Percentiles rank a stretch among this genome's conserved stretches.
Conservation (phyloP, 768 basidiomycete species). For the Ramaria rubella region DNA sequence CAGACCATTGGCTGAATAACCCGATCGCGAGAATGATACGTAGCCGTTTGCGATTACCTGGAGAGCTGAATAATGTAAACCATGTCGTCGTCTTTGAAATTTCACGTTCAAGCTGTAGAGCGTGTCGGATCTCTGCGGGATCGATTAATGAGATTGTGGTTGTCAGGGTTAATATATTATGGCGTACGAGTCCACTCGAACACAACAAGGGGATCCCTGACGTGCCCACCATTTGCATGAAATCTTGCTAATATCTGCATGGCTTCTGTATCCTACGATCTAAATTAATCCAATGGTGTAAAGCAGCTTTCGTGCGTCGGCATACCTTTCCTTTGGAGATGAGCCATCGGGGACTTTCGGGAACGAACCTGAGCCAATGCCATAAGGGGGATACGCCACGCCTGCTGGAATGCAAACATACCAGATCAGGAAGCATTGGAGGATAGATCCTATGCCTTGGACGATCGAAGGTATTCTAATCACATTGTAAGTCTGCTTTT, state of each 20-base stretch:
- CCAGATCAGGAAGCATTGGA: constrained; percentile 53
- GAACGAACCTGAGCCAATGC: constrained; percentile 44
- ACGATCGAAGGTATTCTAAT: constrained; percentile 59
- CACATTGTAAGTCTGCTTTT: constrained; percentile 32
- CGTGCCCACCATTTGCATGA: constrained; percentile 57
- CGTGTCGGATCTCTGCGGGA: constrained; percentile 50
- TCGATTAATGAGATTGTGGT: neutral
- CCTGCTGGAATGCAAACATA: constrained; percentile 18
- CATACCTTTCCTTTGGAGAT: constrained; percentile 53
- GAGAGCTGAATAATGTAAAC: constrained; percentile 47
- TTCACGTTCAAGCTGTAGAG: constrained; percentile 56
- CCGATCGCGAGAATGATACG: constrained; percentile 59
- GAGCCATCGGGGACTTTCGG: constrained; percentile 63
- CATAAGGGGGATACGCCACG: neutral
- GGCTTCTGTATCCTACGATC: constrained; percentile 49
- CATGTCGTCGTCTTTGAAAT: constrained; percentile 43
- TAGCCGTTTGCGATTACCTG: constrained; percentile 66
- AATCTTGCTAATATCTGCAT: constrained; percentile 58
- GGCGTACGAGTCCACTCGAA: constrained; percentile 41
- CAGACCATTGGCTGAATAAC: constrained; percentile 67
- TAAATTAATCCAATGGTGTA: neutral
- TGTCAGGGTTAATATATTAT: neutral
- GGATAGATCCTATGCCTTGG: constrained; percentile 50
- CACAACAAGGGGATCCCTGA: constrained; percentile 49
- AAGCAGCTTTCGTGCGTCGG: neutral